Evolutionary conservation across 768 basidiomycete species (phyloP).

Genomic region (Lepiota venenata): DNA sequence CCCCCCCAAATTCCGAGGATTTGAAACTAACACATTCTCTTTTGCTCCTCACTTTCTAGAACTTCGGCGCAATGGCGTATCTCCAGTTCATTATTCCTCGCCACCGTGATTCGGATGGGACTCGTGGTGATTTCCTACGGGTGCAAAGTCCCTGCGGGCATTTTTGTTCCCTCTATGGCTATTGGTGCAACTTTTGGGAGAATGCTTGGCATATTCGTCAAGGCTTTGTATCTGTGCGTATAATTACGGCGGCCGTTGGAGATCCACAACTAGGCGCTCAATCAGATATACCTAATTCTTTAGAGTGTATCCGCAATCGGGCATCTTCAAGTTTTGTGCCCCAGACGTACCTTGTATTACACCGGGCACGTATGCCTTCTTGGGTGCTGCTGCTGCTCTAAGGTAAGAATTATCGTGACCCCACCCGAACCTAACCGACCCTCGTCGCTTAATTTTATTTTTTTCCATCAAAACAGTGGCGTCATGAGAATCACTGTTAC

Average conservation of each 20-base stretch:
- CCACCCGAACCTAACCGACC: not conserved
- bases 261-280: not conserved
- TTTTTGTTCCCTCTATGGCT: conserved; percentile 99
- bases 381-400: conserved; percentile 94
- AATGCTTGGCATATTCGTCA: conserved; percentile 96
- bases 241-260: not conserved
- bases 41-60: conserved; percentile 34
- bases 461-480: conserved; percentile 49
- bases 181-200: conserved; percentile 96
- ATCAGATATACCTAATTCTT: not conserved
- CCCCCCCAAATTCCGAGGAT: not conserved
- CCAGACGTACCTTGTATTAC: conserved; percentile 97
- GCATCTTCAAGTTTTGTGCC: conserved; percentile 86
- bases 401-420: conserved; percentile 44
- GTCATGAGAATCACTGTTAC: conserved; percentile 97
- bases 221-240: conserved; percentile 82
- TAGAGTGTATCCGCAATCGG: conserved; percentile 79
- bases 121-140: conserved; percentile 94
- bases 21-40: not conserved
- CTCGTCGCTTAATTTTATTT: not conserved
- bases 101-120: conserved; percentile 83
- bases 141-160: conserved; percentile 94
- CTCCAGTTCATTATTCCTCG: conserved; percentile 88
- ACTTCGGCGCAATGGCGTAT: conserved; percentile 91
- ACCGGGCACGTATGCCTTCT: conserved; percentile 95